These are phyloP conservation scores for Neocucurbitaria cava DNA, from an alignment of 2,329 filamentous ascomycete species.

Conservation along the genomic window DNA sequence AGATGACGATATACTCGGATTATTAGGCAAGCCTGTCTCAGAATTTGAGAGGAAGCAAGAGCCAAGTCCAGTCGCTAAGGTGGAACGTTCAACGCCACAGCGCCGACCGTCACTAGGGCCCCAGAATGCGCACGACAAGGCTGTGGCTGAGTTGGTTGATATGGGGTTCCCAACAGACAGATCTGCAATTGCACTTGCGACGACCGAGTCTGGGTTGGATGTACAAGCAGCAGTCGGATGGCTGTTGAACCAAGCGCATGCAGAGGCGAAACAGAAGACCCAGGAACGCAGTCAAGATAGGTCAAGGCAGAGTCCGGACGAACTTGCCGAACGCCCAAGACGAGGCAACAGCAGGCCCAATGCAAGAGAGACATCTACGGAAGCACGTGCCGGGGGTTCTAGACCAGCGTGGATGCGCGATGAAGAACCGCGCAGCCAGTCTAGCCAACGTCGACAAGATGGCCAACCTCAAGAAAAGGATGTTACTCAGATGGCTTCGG, in stretches of 20 bases:
- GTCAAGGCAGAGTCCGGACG: slow-evolving; percentile 33
- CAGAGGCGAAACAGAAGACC: slow-evolving; percentile 76
- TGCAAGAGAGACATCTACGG: slow-evolving; percentile 45
- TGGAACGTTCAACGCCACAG: slow-evolving; percentile 9
- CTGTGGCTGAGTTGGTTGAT: slow-evolving; percentile 87
- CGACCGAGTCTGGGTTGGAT: slow-evolving; percentile 79
- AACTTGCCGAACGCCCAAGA: slow-evolving; percentile 31
- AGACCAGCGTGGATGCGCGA: slow-evolving; percentile 70
- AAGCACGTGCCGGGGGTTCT: slow-evolving; percentile 42
- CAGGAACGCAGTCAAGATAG: slow-evolving; percentile 43
- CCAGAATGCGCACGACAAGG: slow-evolving; percentile 70
- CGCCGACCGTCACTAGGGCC: slow-evolving; percentile 30
- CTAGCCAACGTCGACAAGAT: slow-evolving; percentile 58
- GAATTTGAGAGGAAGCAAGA: slow-evolving; percentile 52
- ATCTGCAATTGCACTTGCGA: slow-evolving; percentile 78
- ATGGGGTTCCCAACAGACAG: slow-evolving; percentile 92
- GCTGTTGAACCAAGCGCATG: slow-evolving; percentile 89
- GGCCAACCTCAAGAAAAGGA: slow-evolving; percentile 70
- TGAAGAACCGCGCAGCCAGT: slow-evolving; percentile 59
- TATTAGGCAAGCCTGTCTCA: slow-evolving; percentile 65
- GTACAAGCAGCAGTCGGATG: slow-evolving; percentile 87
- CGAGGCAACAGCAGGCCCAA: slow-evolving; percentile 31
- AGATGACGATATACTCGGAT: slow-evolving; percentile 69
- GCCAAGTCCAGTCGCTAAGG: slow-evolving; percentile 12
- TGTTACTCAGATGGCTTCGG: slow-evolving; percentile 79